These are phyloP conservation scores for Heritiera fomes DNA, from an alignment of 345 rosid species.

Conservation along the genomic window DNA sequence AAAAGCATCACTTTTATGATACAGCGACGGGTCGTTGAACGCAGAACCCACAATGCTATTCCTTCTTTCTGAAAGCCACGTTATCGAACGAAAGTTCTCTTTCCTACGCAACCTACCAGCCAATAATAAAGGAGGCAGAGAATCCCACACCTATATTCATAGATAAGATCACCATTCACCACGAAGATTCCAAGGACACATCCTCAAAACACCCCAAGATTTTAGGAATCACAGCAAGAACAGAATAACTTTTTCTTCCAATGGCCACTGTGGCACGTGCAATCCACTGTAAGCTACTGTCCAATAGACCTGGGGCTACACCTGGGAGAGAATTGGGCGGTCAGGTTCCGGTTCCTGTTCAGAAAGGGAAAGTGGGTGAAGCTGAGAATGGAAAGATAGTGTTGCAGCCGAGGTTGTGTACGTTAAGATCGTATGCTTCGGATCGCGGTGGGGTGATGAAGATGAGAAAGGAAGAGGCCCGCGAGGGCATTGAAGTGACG, in stretches of 20 bases:
- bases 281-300: slow-evolving; percentile 9
- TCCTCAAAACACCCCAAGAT: not conserved
- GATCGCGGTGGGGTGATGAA: slow-evolving; percentile 49
- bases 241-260: not conserved
- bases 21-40: not conserved
- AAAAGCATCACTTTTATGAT: not conserved
- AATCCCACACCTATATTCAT: not conserved
- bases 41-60: not conserved
- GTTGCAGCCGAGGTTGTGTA: slow-evolving; percentile 82
- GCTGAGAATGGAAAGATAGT: slow-evolving; percentile 59
- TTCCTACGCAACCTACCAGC: not conserved
- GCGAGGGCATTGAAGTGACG: slow-evolving; percentile 37
- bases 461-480: slow-evolving; percentile 35
- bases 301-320: slow-evolving; percentile 4
- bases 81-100: slow-evolving; percentile 1
- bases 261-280: slow-evolving; percentile 19
- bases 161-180: not conserved
- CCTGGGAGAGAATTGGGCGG: slow-evolving; percentile 1
- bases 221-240: slow-evolving; percentile 2
- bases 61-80: slow-evolving; percentile 3
- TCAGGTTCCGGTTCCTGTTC: slow-evolving; percentile 25
- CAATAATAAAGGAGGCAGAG: not conserved
- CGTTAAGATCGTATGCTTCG: slow-evolving; percentile 81
- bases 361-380: slow-evolving; percentile 39
- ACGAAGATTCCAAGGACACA: not conserved